A percentile compares a stretch with the other conserved stretches of the same genome.
Evolutionary conservation across 306 rosid genomes (phyloP).

Genomic region (Fagus crenata): DNA sequence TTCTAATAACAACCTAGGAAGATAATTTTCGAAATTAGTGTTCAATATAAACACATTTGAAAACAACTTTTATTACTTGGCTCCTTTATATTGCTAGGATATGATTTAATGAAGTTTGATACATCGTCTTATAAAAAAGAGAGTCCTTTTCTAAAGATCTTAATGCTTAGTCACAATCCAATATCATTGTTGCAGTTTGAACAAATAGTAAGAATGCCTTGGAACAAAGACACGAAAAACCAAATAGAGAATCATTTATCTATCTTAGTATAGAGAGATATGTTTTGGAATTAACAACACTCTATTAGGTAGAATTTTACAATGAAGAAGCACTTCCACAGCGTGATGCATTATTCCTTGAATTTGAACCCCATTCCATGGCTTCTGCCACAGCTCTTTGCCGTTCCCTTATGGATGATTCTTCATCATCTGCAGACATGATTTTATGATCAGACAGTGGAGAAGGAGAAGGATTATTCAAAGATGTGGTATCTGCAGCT

Average conservation of each 20-base stretch:
- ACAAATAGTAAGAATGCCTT: background rate
- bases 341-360: slow-evolving; percentile 41
- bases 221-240: background rate
- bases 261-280: background rate
- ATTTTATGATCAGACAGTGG: slow-evolving; percentile 27
- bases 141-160: background rate
- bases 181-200: background rate
- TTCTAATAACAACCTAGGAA: no score
- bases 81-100: no score
- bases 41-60: no score
- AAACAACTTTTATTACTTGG: no score
- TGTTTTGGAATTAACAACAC: background rate
- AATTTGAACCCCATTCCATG: slow-evolving; percentile 77
- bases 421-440: background rate
- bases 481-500: slow-evolving; percentile 14
- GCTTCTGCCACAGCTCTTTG: slow-evolving; percentile 84
- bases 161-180: background rate
- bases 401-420: slow-evolving; percentile 46
- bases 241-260: background rate
- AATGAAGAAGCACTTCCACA: slow-evolving; percentile 42
- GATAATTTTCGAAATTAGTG: no score
- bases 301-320: slow-evolving; percentile 19
- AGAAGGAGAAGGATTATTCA: slow-evolving; percentile 40
- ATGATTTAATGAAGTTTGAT: no score
- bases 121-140: no score